Conservation (phyloP, 2,329 filamentous ascomycete species). For the Esteya vermicola region DNA sequence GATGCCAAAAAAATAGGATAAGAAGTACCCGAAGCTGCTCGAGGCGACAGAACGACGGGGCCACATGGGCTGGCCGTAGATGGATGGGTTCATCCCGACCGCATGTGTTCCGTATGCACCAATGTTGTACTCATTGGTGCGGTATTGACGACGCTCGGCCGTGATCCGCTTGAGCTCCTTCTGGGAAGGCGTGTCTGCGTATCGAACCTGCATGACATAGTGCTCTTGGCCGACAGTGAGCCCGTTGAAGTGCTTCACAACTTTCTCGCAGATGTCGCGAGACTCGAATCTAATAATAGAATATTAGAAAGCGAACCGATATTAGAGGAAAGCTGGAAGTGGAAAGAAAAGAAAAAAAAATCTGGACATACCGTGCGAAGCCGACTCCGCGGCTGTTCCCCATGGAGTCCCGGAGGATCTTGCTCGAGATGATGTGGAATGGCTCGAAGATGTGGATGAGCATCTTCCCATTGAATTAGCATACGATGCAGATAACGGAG, state of each 20-base stretch:
- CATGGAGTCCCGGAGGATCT: constrained; percentile 83
- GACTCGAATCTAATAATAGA: constrained; percentile 58
- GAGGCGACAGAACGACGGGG: constrained; percentile 18
- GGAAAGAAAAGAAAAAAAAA: too few species aligned
- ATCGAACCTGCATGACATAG: constrained; percentile 82
- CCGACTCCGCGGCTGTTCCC: constrained; percentile 94
- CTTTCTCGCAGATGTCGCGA: constrained; percentile 78
- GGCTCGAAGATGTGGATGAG: constrained; percentile 65
- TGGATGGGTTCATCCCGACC: constrained; percentile 39
- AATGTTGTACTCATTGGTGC: constrained; percentile 87
- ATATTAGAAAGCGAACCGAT: constrained; percentile 11
- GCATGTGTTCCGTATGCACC: constrained; percentile 51
- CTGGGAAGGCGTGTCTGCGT: constrained; percentile 91
- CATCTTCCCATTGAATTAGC: constrained; percentile 29
- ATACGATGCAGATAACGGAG: not conserved
- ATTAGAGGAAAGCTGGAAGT: constrained; percentile 11
- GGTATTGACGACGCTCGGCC: constrained; percentile 86
- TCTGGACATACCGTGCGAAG: constrained; percentile 65
- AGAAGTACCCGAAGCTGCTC: constrained; percentile 11
- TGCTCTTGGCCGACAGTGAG: constrained; percentile 61
- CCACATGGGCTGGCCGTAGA: constrained; percentile 26
- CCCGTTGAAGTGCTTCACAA: constrained; percentile 80
- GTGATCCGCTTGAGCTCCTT: constrained; percentile 95
- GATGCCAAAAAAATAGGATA: not conserved
- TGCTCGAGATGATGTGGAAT: constrained; percentile 78